Percentiles rank a stretch among this genome's conserved stretches.
These are phyloP conservation scores for Cercophora samala DNA, from an alignment of 495 filamentous ascomycete genomes.

Conservation along the genomic window DNA sequence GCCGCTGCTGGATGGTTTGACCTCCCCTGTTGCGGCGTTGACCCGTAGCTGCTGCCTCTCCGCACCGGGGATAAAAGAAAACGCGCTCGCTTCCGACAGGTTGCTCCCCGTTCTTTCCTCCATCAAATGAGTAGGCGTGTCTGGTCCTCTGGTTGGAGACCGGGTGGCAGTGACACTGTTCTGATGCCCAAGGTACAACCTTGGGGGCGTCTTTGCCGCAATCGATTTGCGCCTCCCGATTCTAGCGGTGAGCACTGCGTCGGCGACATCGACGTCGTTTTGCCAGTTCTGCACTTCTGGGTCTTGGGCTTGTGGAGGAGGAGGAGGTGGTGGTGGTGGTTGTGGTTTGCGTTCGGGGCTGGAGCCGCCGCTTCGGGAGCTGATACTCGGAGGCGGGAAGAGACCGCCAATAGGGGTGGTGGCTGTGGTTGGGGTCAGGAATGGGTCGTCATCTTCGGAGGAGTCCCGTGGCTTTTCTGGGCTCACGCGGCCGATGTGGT, in stretches of 20 bases:
- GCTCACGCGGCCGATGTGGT: constrained; percentile 6
- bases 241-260: constrained; percentile 40
- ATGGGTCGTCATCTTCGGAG: constrained; percentile 39
- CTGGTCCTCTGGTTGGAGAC: constrained; percentile 1
- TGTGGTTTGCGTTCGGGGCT: constrained; percentile 9
- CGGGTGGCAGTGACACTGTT: background rate
- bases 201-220: constrained; percentile 15
- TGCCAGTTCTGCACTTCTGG: constrained; percentile 60
- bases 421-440: constrained; percentile 36
- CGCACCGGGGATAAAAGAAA: constrained; percentile 30
- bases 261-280: constrained; percentile 55
- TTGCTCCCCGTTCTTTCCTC: constrained; percentile 37
- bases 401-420: constrained; percentile 3
- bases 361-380: constrained; percentile 26
- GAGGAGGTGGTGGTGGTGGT: no score
- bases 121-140: constrained; percentile 14
- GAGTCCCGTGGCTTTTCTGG: constrained; percentile 13
- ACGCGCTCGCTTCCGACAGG: constrained; percentile 41
- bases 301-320: constrained; percentile 32
- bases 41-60: constrained; percentile 24
- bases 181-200: background rate
- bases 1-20: constrained; percentile 6
- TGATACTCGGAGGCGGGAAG: constrained; percentile 13
- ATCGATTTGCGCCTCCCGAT: constrained; percentile 21
- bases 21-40: background rate